These are phyloP conservation scores for Citrus glauca DNA, from an alignment of 345 rosid species.

Conservation along the genomic window DNA sequence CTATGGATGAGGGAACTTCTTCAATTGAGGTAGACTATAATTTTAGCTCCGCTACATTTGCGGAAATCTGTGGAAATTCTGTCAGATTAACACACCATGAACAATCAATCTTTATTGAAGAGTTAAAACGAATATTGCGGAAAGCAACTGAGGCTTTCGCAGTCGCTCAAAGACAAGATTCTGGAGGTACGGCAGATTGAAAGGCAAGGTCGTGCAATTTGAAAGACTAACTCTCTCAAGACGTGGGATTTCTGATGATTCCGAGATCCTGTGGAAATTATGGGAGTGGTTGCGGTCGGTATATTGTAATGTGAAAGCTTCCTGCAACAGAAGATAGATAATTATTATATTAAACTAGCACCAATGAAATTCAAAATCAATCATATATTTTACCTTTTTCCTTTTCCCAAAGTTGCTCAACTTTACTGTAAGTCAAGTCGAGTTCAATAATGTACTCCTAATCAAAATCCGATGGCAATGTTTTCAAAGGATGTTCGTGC, in stretches of 20 bases:
- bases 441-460: background rate
- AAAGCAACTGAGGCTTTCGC: too few relatives aligned
- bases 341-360: background rate
- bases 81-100: too few relatives aligned
- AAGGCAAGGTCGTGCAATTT: background rate
- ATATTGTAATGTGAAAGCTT: background rate
- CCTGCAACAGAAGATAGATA: background rate
- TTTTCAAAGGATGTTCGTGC: too few relatives aligned
- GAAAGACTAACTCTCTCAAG: slow-evolving; percentile 8
- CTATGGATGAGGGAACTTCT: background rate
- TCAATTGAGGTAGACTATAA: too few relatives aligned
- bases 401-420: too few relatives aligned
- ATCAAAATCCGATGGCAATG: background rate
- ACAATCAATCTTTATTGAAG: too few relatives aligned
- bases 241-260: background rate
- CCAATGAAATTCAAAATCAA: background rate
- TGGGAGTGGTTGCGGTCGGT: background rate
- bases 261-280: background rate
- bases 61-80: too few relatives aligned
- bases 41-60: too few relatives aligned
- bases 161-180: background rate
- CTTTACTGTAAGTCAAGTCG: background rate
- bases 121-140: too few relatives aligned
- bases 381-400: too few relatives aligned
- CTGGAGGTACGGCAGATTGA: background rate